phyloP scores from a whole-genome alignment of 805 yeast genomes.

The Danielozyma ontarioensis region DNA sequence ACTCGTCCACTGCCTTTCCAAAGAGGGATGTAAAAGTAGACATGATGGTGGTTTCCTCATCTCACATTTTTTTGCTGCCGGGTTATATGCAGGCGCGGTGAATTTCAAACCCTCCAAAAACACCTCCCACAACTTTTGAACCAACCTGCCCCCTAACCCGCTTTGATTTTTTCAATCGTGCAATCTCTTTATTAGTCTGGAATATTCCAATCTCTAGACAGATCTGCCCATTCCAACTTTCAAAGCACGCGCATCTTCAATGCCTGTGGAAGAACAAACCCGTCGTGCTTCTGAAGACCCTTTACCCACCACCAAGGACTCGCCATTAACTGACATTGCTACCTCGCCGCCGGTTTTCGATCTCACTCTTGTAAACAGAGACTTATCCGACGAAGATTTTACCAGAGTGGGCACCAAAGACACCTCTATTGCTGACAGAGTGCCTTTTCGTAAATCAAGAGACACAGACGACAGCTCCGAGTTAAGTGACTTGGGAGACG shows the following conservation, averaged over 20 bases:
- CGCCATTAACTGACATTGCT: conserved; percentile 37
- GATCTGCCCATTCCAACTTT: too few relatives aligned
- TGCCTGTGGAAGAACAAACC: neutral
- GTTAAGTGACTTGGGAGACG: conserved; percentile 50
- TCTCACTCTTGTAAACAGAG: conserved; percentile 10
- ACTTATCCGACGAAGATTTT: conserved; percentile 2
- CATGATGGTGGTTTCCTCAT: conserved; percentile 18
- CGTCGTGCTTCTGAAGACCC: neutral
- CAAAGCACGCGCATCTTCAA: too few relatives aligned
- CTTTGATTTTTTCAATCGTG: too few relatives aligned
- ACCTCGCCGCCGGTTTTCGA: conserved; percentile 37
- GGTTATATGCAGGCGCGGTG: too few relatives aligned
- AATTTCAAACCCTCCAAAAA: too few relatives aligned
- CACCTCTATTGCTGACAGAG: neutral
- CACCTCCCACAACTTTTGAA: too few relatives aligned
- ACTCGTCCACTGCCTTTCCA: conserved; percentile 14
- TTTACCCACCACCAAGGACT: conserved; percentile 21
- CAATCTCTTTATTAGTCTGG: too few relatives aligned
- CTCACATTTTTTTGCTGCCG: conserved; percentile 8
- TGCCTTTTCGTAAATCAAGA: neutral
- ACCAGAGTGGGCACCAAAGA: neutral
- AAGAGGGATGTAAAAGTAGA: conserved; percentile 32
- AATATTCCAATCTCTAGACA: too few relatives aligned
- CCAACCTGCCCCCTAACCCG: too few relatives aligned
- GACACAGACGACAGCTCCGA: conserved; percentile 34